Percentiles rank a stretch among this genome's conserved stretches.
Evolutionary conservation across 768 basidiomycete genomes (phyloP).

Genomic region (Phanerochaete sordida): DNA sequence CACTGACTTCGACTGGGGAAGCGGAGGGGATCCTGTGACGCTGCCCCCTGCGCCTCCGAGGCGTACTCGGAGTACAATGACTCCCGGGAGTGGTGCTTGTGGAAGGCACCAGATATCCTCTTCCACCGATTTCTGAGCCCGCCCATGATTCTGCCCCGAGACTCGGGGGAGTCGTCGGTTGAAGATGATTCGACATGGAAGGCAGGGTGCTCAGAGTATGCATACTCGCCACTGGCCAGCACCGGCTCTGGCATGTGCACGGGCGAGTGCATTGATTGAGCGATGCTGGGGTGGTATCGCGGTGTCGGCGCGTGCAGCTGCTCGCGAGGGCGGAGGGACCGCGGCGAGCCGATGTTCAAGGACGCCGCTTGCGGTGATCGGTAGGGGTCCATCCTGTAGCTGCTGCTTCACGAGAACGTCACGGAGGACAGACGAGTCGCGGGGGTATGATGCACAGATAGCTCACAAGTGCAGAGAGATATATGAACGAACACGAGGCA

Average conservation of each 20-base stretch:
- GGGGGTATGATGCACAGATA: not conserved
- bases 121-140: slow-evolving; percentile 3
- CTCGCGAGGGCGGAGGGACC: slow-evolving; percentile 8
- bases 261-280: not conserved
- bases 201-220: not conserved
- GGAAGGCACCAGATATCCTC: slow-evolving; percentile 6
- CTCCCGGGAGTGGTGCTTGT: slow-evolving; percentile 13
- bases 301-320: not conserved
- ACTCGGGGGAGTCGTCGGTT: not conserved
- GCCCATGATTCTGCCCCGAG: not conserved
- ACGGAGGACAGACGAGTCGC: not conserved
- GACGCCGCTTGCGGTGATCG: slow-evolving; percentile 5
- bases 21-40: not conserved
- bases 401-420: not conserved
- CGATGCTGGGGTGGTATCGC: not conserved
- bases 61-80: slow-evolving; percentile 8
- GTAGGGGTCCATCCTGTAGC: not conserved
- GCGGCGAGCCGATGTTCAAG: slow-evolving; percentile 4
- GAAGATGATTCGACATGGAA: not conserved
- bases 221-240: not conserved
- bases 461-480: not conserved
- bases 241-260: not conserved
- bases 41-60: slow-evolving; percentile 1
- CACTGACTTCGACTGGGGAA: slow-evolving; percentile 4
- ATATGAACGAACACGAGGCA: slow-evolving; percentile 7